These are phyloP conservation scores for Medicago truncatula DNA, from an alignment of 306 rosid species.

Conservation along the genomic window DNA sequence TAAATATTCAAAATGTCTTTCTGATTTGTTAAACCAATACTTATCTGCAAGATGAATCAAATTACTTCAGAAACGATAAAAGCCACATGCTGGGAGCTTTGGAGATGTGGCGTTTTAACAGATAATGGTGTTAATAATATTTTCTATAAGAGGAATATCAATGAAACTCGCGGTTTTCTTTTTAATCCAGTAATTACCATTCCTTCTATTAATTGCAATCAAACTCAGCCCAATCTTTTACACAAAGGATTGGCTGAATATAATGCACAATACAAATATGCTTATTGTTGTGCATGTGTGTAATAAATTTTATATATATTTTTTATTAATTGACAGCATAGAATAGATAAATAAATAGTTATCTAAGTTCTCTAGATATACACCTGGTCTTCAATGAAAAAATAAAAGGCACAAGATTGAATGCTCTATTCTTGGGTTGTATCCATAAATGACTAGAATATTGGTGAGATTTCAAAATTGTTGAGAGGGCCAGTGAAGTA, in stretches of 20 bases:
- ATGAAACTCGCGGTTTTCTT: background rate
- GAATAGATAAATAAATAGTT: background rate
- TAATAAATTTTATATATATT: background rate
- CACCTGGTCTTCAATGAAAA: background rate
- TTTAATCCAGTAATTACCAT: background rate
- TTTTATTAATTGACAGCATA: background rate
- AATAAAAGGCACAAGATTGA: background rate
- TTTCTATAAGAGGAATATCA: slow-evolving; percentile 1
- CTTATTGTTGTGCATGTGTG: background rate
- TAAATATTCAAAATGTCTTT: background rate
- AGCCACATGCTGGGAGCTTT: background rate
- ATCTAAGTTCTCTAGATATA: background rate
- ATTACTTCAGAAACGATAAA: background rate
- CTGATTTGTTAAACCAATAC: background rate
- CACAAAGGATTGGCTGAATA: background rate
- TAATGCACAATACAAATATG: background rate
- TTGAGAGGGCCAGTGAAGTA: background rate
- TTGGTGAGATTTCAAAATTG: slow-evolving; percentile 10
- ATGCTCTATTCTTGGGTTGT: background rate
- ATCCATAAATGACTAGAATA: slow-evolving; percentile 8
- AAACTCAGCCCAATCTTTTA: background rate
- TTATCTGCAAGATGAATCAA: background rate
- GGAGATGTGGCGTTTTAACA: background rate
- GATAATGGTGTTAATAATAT: background rate
- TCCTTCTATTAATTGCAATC: background rate